Evolutionary conservation across 768 basidiomycete genomes (phyloP).

Genomic region (Melanogaster broomeanus): DNA sequence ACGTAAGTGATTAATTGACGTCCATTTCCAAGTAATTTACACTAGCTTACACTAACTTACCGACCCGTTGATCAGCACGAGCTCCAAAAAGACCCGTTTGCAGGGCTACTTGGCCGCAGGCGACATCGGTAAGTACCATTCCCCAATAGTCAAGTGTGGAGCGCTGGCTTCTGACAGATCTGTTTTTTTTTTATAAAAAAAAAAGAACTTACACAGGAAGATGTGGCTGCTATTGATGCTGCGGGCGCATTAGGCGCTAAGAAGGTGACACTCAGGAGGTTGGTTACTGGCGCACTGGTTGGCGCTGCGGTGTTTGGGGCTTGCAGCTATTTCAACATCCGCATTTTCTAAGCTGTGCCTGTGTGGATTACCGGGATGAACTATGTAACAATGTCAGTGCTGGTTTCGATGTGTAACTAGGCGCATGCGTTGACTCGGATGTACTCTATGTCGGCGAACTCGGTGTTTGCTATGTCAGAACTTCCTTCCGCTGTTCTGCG

Average conservation of each 20-base stretch:
- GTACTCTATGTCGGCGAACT: no score
- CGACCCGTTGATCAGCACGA: conserved; percentile 42
- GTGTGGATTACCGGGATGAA: no score
- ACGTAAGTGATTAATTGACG: conserved; percentile 43
- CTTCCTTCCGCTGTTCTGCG: no score
- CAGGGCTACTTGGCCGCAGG: conserved; percentile 69
- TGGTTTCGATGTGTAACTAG: no score
- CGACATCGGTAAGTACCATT: conserved; percentile 49
- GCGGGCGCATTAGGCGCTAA: conserved; percentile 44
- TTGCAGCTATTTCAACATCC: conserved; percentile 11
- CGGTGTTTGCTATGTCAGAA: no score
- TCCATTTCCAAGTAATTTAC: neutral
- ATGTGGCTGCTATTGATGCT: conserved; percentile 56
- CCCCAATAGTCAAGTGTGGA: neutral
- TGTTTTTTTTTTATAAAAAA: no score
- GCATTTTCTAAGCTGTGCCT: neutral
- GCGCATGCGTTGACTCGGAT: no score
- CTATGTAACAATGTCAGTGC: no score
- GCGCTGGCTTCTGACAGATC: neutral
- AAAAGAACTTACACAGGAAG: conserved; percentile 50
- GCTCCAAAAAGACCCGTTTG: conserved; percentile 64
- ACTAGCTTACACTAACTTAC: no score
- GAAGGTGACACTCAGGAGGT: conserved; percentile 3
- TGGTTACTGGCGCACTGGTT: conserved; percentile 4
- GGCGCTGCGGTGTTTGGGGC: conserved; percentile 5